Conservation (phyloP, 164 flowering plant genomes). For the Nymphaea colorata region DNA sequence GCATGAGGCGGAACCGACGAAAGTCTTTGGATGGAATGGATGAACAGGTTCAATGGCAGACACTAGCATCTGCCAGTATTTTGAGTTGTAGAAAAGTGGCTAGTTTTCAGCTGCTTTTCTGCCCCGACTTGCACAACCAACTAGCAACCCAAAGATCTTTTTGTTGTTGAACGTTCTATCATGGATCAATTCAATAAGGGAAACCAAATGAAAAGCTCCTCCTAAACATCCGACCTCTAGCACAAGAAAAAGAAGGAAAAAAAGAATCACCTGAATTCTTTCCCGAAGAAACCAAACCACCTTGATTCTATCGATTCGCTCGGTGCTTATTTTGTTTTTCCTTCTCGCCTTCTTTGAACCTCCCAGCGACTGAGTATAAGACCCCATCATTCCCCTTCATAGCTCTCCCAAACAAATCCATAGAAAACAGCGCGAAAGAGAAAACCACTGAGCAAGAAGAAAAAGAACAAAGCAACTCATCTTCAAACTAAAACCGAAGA, state of each 20-base stretch:
- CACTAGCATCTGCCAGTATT: too few species aligned
- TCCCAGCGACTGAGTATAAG: slow-evolving; percentile 6
- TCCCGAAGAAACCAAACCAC: slow-evolving; percentile 27
- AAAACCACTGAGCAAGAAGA: too few species aligned
- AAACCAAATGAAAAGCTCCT: neutral
- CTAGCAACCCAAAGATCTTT: neutral
- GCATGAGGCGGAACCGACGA: too few species aligned
- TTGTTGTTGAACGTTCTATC: neutral
- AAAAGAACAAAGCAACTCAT: too few species aligned
- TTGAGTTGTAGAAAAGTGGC: too few species aligned
- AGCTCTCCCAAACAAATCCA: neutral
- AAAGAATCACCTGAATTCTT: neutral
- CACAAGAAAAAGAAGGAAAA: neutral
- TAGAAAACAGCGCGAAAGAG: too few species aligned
- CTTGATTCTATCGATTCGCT: slow-evolving; percentile 11
- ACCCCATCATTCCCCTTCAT: neutral
- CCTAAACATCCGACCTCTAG: neutral
- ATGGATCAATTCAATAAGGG: too few species aligned
- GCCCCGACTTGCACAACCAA: neutral
- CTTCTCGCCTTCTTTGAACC: slow-evolving; percentile 38
- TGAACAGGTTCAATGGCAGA: too few species aligned
- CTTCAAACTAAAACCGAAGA: too few species aligned
- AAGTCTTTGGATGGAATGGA: too few species aligned
- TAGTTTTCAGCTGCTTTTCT: too few species aligned
- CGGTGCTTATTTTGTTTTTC: slow-evolving; percentile 59